These are phyloP conservation scores for Russula earlei DNA, from an alignment of 768 basidiomycete genomes.

Conservation along the genomic window DNA sequence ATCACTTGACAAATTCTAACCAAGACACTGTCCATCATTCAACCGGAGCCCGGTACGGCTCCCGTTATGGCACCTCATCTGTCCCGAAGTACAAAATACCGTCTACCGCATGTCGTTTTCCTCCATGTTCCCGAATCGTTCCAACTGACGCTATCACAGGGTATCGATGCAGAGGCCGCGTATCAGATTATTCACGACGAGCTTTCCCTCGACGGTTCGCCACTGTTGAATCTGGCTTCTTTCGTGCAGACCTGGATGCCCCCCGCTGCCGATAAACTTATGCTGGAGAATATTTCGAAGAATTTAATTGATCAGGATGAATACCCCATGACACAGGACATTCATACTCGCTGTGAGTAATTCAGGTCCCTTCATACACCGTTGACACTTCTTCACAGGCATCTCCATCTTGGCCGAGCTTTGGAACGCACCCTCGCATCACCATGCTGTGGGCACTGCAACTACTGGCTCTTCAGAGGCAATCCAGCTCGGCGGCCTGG, in stretches of 20 bases:
- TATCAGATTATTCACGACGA: conserved; percentile 60
- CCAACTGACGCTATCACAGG: conserved; percentile 30
- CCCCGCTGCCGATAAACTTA: conserved; percentile 40
- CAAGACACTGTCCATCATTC: conserved; percentile 32
- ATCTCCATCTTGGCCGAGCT: conserved; percentile 54
- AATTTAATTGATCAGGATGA: conserved; percentile 66
- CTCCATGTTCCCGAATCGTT: neutral
- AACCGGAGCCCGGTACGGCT: conserved; percentile 35
- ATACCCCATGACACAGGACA: conserved; percentile 48
- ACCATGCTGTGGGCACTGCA: conserved; percentile 54
- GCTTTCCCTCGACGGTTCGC: conserved; percentile 44
- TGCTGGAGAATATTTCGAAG: conserved; percentile 56
- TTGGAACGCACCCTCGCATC: conserved; percentile 51
- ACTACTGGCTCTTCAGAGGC: conserved; percentile 67
- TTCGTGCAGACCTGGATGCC: conserved; percentile 65
- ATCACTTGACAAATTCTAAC: conserved; percentile 28
- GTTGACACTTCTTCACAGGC: conserved; percentile 35
- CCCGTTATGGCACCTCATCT: conserved; percentile 55
- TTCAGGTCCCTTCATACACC: conserved; percentile 21
- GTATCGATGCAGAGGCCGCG: conserved; percentile 41
- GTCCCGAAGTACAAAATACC: conserved; percentile 64
- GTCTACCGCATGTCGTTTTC: conserved; percentile 32
- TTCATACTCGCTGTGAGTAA: conserved; percentile 13
- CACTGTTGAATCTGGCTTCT: conserved; percentile 53
- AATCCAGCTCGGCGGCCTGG: conserved; percentile 63